Percentiles rank a stretch among this genome's conserved stretches.
These are phyloP conservation scores for Chrysoporthe deuterocubensis DNA, from an alignment of 2,329 filamentous ascomycete genomes.

Conservation along the genomic window DNA sequence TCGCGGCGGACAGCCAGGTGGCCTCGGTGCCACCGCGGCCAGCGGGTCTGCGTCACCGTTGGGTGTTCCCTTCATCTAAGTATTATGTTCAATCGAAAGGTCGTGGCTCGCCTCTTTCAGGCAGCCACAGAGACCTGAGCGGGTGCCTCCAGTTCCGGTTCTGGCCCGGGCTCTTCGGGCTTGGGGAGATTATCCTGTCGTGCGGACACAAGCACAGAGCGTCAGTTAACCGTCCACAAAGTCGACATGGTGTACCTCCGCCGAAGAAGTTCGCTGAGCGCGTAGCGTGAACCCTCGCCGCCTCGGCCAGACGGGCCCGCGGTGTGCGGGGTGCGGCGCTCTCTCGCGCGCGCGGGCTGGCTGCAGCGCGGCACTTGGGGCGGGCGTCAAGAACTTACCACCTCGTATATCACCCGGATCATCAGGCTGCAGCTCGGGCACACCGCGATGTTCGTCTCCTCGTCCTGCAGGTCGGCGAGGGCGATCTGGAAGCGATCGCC, in stretches of 20 bases:
- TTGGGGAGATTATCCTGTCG: slow-evolving; percentile 49
- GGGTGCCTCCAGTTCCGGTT: slow-evolving; percentile 39
- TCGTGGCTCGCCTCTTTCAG: slow-evolving; percentile 34
- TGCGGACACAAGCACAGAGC: slow-evolving; percentile 5
- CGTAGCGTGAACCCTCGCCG: no score
- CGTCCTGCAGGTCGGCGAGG: slow-evolving; percentile 82
- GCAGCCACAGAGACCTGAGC: slow-evolving; percentile 47
- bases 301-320: no score
- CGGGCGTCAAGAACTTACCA: slow-evolving; percentile 55
- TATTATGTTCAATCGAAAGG: neutral
- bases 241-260: neutral
- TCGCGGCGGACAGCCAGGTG: slow-evolving; percentile 8
- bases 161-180: slow-evolving; percentile 42
- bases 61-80: neutral
- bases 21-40: neutral
- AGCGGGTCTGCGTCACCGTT: neutral
- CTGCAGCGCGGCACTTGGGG: neutral
- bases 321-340: no score
- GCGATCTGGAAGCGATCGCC: slow-evolving; percentile 95
- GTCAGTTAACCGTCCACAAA: slow-evolving; percentile 5
- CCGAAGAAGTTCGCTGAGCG: neutral
- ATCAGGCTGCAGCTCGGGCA: slow-evolving; percentile 97
- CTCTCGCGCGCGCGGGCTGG: no score
- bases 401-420: slow-evolving; percentile 92
- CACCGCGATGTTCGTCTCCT: slow-evolving; percentile 86